Percentiles rank a stretch among this genome's conserved stretches.
Evolutionary conservation across 768 basidiomycete genomes (phyloP).

Genomic region (Lactarius sp.): DNA sequence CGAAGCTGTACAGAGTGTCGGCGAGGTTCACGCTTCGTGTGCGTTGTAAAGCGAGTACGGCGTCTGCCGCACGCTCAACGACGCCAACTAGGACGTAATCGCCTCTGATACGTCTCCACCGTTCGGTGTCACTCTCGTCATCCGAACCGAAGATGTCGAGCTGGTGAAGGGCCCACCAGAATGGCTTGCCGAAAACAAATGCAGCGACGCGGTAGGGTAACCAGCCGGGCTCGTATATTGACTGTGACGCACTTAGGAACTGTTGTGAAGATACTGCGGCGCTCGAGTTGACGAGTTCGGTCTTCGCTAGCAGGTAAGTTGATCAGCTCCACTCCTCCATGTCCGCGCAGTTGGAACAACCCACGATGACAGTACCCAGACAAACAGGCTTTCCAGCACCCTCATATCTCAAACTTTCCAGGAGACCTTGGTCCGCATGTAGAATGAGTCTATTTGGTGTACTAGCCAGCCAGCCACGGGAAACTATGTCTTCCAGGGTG

Average conservation of each 20-base stretch:
- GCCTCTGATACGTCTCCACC: conserved; percentile 57
- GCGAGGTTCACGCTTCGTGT: conserved; percentile 43
- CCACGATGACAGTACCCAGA: conserved; percentile 67
- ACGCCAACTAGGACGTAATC: conserved; percentile 66
- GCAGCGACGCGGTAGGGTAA: conserved; percentile 65
- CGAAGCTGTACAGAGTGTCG: conserved; percentile 56
- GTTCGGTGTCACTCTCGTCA: conserved; percentile 44
- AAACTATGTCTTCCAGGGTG: conserved; percentile 57
- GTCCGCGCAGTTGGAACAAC: conserved; percentile 31
- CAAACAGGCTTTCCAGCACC: conserved; percentile 74
- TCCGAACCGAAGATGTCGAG: conserved; percentile 63
- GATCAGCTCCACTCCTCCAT: conserved; percentile 7
- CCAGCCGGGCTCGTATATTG: conserved; percentile 66
- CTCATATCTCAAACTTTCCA: conserved; percentile 58
- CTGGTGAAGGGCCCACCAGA: conserved; percentile 86
- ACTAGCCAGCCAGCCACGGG: conserved; percentile 48
- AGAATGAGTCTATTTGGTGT: conserved; percentile 53
- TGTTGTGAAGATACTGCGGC: conserved; percentile 45
- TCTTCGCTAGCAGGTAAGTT: conserved; percentile 54
- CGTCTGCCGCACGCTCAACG: conserved; percentile 62
- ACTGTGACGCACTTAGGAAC: conserved; percentile 52
- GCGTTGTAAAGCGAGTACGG: conserved; percentile 43
- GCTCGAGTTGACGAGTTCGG: conserved; percentile 50
- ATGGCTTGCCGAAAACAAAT: conserved; percentile 67
- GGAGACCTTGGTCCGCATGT: conserved; percentile 45